Evolutionary conservation across 148 eudicot species (phyloP), one percentile per base, ranked within the genome.

Genomic region (Cornus suecica): DNA sequence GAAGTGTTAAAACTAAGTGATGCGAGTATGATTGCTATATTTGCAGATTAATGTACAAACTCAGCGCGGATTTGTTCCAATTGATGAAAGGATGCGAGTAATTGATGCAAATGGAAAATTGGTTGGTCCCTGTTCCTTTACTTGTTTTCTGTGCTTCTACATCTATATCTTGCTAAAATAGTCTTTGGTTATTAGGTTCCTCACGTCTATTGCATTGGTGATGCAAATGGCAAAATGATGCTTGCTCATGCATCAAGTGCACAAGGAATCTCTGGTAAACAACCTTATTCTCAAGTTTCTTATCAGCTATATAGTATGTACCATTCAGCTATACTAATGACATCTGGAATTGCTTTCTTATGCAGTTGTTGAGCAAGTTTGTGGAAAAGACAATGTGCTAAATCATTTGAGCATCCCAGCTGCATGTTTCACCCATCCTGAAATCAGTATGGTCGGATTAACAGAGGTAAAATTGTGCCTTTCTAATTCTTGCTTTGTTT

Each of bases 171-270:
- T 25, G 69, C 66, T 77, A 42, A 83, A n/a, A 30, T 4, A 5
- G 13, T 48, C 54, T 78, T 51, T 65, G 22, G 68, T 77, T n/a
- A 42, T 74, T 80, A 96, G 99, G 93, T 96, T 69, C 98, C 98
- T 74, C 88, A 96, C 87, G 71, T 96, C 74, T 96, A 91, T 77
- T 96, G 99, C 85, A 96, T 96, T 78, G 99, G 99, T 83, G 99
- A 96, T 90, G 99, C 99, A 79, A 96, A 96, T 80, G 99, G 99
- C 61, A 93, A 91, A 85, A 77, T 96, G 93, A 96, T 96, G 99
- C 89, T 96, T 89, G 99, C 99, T 77, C 99, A 96, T 87, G 99
- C 99, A 70, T 97, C 99, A 65, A 96, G 99, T 82, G 99, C 99
- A 63, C 99, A 96, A 71, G 99, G 99, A 76, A 96, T 96, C 74